phyloP scores from a whole-genome alignment of 2,329 filamentous ascomycete species.

The Sporothrix euskadiensis region DNA sequence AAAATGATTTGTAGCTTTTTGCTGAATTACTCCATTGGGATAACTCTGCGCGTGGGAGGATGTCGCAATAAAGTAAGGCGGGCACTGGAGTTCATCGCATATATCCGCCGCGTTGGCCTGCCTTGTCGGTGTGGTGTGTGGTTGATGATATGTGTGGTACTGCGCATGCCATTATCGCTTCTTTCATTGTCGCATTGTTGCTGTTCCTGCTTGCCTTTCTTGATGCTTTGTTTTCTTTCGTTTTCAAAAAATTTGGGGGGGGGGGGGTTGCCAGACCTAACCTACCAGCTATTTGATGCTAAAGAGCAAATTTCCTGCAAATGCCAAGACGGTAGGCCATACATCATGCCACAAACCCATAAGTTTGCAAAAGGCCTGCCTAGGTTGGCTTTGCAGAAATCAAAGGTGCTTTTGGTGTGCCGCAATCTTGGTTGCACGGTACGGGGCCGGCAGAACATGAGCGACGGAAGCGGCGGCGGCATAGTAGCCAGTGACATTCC shows the following conservation, averaged over 20 bases:
- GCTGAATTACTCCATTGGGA: not conserved
- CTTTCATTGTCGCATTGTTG: not conserved
- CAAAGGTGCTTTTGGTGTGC: not conserved
- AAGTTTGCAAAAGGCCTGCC: not conserved
- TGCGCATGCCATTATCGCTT: not conserved
- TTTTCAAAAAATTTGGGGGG: too few relatives aligned
- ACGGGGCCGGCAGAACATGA: not conserved
- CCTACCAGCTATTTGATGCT: not conserved
- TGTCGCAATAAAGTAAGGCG: not conserved
- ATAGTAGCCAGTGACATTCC: not conserved
- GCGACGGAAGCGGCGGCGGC: not conserved
- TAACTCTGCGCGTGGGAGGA: not conserved
- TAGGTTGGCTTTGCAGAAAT: not conserved
- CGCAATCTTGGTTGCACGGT: not conserved
- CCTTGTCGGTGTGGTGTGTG: not conserved
- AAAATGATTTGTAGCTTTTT: not conserved
- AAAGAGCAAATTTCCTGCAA: not conserved
- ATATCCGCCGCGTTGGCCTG: not conserved
- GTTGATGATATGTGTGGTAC: not conserved
- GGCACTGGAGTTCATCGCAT: not conserved
- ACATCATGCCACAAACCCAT: not conserved
- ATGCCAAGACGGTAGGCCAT: not conserved
- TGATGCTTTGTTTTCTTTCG: not conserved
- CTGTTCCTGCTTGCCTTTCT: too few relatives aligned
- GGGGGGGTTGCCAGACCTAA: not conserved